Evolutionary conservation across 257 asterid genomes (phyloP), one percentile per base, ranked within the genome.

Genomic region (Datura wrightii): DNA sequence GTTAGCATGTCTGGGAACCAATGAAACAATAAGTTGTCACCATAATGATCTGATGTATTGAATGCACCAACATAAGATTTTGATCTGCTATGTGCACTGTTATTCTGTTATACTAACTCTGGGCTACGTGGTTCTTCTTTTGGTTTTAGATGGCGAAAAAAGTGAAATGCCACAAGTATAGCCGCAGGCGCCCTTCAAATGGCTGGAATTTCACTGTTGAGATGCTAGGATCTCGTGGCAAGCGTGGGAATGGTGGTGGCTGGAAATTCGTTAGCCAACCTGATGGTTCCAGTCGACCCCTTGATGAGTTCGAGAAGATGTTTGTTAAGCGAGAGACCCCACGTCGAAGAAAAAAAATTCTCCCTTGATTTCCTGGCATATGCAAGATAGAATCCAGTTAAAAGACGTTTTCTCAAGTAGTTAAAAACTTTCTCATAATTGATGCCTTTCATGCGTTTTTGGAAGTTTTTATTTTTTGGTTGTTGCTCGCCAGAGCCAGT

Each of bases 161-260:
- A 91, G 98, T 96, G 90, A 92, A 91, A 86, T 85, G 92, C 85
- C 99, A 96, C 84, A 96, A 93, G 79, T 92, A 94, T 91, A 94
- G 97, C 93, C 86, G 99, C 80, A 91, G 94, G 88, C 97, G 98
- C 55, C 98, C 98, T n/a, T 63, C 94, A 5, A 89, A 89, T 80
- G 99, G 99, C 37, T 96, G 99, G 99, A 91, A 91, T 82, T 91
- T 94, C 74, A 94, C 79, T 82, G 97, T 96, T 69, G 99, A 96
- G 96, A 94, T 91, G 88, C 87, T 94, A 8, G 98, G 99, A n/a
- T 46, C 88, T 15, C 86, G 83, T 41, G 94, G 90, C 86, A 96
- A 93, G 90, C 97, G 98, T 37, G 98, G 99, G 46, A 87, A 88
- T 85, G 94, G 97, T 19, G 99, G 99, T 31, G 99, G 99, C 70